These are phyloP conservation scores for Clavariopsis aquatica DNA, from an alignment of 495 filamentous ascomycete species.

Conservation along the genomic window DNA sequence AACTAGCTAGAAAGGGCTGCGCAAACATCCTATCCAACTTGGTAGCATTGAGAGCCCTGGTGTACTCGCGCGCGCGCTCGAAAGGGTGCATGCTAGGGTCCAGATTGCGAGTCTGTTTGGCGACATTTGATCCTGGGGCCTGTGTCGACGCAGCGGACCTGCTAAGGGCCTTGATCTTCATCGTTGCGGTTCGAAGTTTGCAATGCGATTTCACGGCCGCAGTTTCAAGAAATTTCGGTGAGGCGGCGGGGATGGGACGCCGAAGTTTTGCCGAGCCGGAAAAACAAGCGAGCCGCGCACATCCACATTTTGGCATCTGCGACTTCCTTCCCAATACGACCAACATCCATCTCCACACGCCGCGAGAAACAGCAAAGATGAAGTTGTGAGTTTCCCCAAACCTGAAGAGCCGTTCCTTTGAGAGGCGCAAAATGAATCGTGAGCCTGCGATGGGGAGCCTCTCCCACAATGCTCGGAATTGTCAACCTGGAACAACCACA, in stretches of 20 bases:
- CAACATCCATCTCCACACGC: conserved; percentile 11
- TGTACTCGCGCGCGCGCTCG: conserved; percentile 91
- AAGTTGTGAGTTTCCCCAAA: conserved; percentile 35
- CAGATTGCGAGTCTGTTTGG: conserved; percentile 79
- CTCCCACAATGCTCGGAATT: background rate
- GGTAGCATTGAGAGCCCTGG: conserved; percentile 81
- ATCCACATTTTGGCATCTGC: conserved; percentile 13
- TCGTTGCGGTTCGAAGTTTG: conserved; percentile 8
- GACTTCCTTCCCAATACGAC: conserved; percentile 8
- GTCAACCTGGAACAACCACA: background rate
- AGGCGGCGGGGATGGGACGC: background rate
- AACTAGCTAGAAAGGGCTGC: conserved; percentile 82
- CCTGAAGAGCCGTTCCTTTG: too few species aligned
- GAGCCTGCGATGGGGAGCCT: background rate
- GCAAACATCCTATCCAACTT: conserved; percentile 97
- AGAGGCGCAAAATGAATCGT: background rate
- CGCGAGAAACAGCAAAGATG: conserved; percentile 32
- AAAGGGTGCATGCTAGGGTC: conserved; percentile 94
- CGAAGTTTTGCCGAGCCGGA: conserved; percentile 18
- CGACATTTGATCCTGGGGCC: conserved; percentile 72
- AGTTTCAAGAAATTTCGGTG: conserved; percentile 12
- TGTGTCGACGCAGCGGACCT: conserved; percentile 75
- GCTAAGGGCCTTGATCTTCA: conserved; percentile 92
- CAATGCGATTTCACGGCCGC: conserved; percentile 34
- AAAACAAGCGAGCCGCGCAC: conserved; percentile 17